Percentiles rank a stretch among this genome's conserved stretches.
Conservation (phyloP, 306 rosid genomes). For the Ceratonia siliqua region DNA sequence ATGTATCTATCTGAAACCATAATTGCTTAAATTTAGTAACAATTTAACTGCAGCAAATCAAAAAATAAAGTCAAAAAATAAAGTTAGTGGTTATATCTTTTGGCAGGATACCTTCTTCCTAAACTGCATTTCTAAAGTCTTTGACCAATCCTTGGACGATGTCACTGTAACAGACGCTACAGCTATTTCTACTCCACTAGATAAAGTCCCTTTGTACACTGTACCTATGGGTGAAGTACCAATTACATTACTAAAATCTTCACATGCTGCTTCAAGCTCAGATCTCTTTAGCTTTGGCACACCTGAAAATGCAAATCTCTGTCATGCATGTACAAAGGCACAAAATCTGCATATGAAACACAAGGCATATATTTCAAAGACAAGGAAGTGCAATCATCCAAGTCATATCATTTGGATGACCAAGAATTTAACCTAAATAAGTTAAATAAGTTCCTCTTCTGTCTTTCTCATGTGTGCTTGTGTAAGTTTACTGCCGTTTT, state of each 20-base stretch:
- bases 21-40: constrained; percentile 36
- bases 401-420: constrained; percentile 24
- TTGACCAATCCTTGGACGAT: constrained; percentile 66
- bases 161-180: constrained; percentile 61
- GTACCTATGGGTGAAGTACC: constrained; percentile 70
- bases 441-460: not conserved
- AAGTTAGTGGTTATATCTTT: not conserved
- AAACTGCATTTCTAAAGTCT: constrained; percentile 62
- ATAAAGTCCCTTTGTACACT: constrained; percentile 89
- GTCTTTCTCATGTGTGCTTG: not conserved
- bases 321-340: constrained; percentile 22
- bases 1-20: constrained; percentile 61
- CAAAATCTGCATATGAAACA: constrained; percentile 12
- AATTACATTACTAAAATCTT: constrained; percentile 94
- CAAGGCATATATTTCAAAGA: not conserved
- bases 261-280: constrained; percentile 88
- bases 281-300: constrained; percentile 87
- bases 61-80: not conserved
- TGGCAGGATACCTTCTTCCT: constrained; percentile 71
- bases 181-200: constrained; percentile 92
- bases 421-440: not conserved
- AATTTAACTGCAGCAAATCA: constrained; percentile 16
- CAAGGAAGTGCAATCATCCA: not conserved
- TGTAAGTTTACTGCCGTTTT: constrained; percentile 10
- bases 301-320: constrained; percentile 49